A percentile compares a stretch with the other conserved stretches of the same genome.
Conservation (phyloP, 768 basidiomycete species). For the Termitomyces sp. region DNA sequence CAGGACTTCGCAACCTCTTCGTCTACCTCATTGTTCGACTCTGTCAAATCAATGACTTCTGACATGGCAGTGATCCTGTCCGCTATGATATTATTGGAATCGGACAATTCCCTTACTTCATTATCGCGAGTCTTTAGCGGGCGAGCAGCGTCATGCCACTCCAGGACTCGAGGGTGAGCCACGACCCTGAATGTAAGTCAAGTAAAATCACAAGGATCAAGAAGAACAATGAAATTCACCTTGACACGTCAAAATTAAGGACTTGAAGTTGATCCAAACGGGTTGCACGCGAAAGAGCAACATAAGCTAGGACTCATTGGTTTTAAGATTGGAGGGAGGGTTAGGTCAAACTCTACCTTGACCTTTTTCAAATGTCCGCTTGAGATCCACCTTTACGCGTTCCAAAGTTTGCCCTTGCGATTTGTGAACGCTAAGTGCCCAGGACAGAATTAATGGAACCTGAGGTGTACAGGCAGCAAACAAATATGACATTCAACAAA, state of each 20-base stretch:
- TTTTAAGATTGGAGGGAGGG: neutral
- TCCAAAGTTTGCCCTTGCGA: slow-evolving; percentile 88
- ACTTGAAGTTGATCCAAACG: slow-evolving; percentile 62
- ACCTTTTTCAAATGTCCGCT: slow-evolving; percentile 72
- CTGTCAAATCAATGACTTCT: slow-evolving; percentile 8
- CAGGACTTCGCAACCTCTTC: slow-evolving; percentile 26
- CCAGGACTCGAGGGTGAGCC: slow-evolving; percentile 58
- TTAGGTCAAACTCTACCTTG: slow-evolving; percentile 42
- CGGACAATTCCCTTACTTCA: slow-evolving; percentile 17
- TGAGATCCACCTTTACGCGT: slow-evolving; percentile 75
- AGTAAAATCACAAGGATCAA: neutral
- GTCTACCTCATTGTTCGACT: slow-evolving; percentile 32
- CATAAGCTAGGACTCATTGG: slow-evolving; percentile 45
- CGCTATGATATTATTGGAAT: slow-evolving; percentile 23
- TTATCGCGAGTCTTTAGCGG: neutral
- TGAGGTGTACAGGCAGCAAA: slow-evolving; percentile 17
- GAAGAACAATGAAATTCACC: slow-evolving; percentile 30
- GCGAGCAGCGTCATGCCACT: slow-evolving; percentile 36
- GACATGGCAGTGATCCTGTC: slow-evolving; percentile 18
- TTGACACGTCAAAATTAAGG: slow-evolving; percentile 52
- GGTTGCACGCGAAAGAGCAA: slow-evolving; percentile 70
- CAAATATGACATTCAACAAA: neutral
- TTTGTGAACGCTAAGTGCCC: slow-evolving; percentile 87
- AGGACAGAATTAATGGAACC: slow-evolving; percentile 78
- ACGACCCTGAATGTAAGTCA: slow-evolving; percentile 38